These are phyloP conservation scores for Lepidium campestre DNA, from an alignment of 441 rosid genomes.

Conservation along the genomic window DNA sequence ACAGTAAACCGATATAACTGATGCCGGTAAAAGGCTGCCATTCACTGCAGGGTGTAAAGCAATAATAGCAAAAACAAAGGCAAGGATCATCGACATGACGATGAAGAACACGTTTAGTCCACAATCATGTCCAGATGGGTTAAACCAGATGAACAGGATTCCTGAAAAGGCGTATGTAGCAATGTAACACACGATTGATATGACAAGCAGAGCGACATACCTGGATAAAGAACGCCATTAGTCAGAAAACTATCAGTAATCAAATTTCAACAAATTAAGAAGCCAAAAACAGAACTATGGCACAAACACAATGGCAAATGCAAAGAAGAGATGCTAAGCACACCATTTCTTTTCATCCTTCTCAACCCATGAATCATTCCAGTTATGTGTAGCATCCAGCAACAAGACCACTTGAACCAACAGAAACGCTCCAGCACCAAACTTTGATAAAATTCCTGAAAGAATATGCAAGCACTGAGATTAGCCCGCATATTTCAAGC, in stretches of 20 bases:
- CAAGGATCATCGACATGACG: conserved; percentile 82
- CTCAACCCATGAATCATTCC: conserved; percentile 98
- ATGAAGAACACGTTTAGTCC: conserved; percentile 93
- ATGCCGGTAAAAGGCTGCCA: conserved; percentile 99
- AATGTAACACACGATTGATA: conserved; percentile 80
- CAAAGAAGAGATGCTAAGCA: conserved; percentile 16
- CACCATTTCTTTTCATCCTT: conserved; percentile 96
- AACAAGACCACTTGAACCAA: conserved; percentile 89
- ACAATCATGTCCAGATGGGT: conserved; percentile 91
- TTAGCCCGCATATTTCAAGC: not conserved
- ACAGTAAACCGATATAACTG: conserved; percentile 85
- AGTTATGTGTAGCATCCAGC: conserved; percentile 74
- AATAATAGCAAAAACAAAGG: conserved; percentile 57
- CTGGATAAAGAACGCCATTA: conserved; percentile 28
- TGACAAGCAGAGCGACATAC: conserved; percentile 77
- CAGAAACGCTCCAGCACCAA: conserved; percentile 87
- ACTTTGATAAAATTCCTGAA: conserved; percentile 77
- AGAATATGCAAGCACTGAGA: not conserved
- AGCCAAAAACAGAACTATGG: conserved; percentile 1
- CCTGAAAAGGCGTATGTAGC: conserved; percentile 78
- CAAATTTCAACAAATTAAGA: conserved; percentile 10
- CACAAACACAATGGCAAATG: not conserved
- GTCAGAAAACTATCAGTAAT: not conserved
- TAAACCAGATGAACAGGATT: conserved; percentile 85
- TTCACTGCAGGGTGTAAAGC: conserved; percentile 91